Percentiles rank a stretch among this genome's conserved stretches.
Evolutionary conservation across 176 grass and related monocot species (phyloP).

Genomic region (Aegilops bicornis): DNA sequence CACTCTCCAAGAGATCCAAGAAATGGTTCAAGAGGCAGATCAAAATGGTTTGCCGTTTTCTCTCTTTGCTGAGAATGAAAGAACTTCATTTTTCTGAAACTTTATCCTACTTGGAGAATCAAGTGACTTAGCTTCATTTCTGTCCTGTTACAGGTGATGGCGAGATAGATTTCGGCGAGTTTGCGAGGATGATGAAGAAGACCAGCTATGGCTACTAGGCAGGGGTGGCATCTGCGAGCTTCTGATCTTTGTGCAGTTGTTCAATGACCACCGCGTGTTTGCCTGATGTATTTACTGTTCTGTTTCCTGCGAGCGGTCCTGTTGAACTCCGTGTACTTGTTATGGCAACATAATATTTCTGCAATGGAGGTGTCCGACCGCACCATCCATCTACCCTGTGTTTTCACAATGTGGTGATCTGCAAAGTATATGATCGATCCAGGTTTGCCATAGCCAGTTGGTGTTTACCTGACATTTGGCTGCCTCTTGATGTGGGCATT

Average conservation of each 20-base stretch:
- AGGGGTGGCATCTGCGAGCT: not conserved
- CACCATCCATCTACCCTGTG: too few species aligned
- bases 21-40: slow-evolving; percentile 89
- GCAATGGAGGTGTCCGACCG: not conserved
- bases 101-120: not conserved
- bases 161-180: slow-evolving; percentile 81
- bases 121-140: not conserved
- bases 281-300: not conserved
- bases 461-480: not conserved
- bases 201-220: slow-evolving; percentile 65
- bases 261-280: not conserved
- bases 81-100: not conserved
- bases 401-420: too few species aligned
- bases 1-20: slow-evolving; percentile 77
- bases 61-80: not conserved
- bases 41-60: slow-evolving; percentile 42
- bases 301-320: not conserved
- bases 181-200: slow-evolving; percentile 75
- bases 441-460: not conserved
- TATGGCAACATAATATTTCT: not conserved
- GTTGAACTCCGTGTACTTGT: not conserved
- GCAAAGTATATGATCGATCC: not conserved
- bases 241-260: not conserved
- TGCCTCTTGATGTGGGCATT: too few species aligned
- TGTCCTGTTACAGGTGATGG: slow-evolving; percentile 58